phyloP scores from a whole-genome alignment of 2,329 filamentous ascomycete species.

The Colletotrichum euphorbiae region DNA sequence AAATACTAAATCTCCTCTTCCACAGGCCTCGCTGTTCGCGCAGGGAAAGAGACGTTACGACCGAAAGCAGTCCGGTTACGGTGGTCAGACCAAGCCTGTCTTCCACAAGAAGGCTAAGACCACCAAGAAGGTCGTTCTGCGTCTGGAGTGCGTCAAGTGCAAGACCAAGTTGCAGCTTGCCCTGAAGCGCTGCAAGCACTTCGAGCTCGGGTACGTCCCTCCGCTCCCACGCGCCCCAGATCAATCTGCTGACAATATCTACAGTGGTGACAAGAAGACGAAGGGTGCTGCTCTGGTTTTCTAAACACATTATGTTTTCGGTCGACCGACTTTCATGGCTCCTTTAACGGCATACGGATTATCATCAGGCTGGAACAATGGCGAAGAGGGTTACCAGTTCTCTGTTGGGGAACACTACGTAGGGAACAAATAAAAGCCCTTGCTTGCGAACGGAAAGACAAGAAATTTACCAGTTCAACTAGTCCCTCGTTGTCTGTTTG shows the following conservation, averaged over 20 bases:
- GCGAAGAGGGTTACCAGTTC: conserved; percentile 61
- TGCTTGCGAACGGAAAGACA: conserved; percentile 40
- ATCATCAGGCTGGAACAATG: conserved; percentile 54
- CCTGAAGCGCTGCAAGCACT: conserved; percentile 99
- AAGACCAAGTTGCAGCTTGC: conserved; percentile 98
- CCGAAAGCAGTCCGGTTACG: conserved; percentile 98
- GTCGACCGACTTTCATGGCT: conserved; percentile 42
- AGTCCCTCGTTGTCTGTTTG: conserved; percentile 14
- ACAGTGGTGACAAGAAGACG: conserved; percentile 99
- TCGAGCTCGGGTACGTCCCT: conserved; percentile 87
- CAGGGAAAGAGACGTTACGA: conserved; percentile 99
- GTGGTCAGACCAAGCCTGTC: conserved; percentile 99
- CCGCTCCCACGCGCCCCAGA: neutral
- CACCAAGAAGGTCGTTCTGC: conserved; percentile 99
- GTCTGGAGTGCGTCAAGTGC: conserved; percentile 97
- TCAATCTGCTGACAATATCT: conserved; percentile 35
- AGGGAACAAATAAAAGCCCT: conserved; percentile 56
- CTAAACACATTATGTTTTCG: conserved; percentile 73
- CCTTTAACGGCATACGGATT: conserved; percentile 44
- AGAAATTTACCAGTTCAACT: conserved; percentile 41
- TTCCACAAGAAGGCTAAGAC: conserved; percentile 99
- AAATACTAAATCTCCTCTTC: conserved; percentile 5
- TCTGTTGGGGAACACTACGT: conserved; percentile 57
- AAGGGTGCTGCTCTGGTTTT: conserved; percentile 99
- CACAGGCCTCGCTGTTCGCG: conserved; percentile 87